Evolutionary conservation across 2,329 filamentous ascomycete genomes (phyloP), one percentile per base, ranked within the genome.

Genomic region (Trichoderma hamatum): DNA sequence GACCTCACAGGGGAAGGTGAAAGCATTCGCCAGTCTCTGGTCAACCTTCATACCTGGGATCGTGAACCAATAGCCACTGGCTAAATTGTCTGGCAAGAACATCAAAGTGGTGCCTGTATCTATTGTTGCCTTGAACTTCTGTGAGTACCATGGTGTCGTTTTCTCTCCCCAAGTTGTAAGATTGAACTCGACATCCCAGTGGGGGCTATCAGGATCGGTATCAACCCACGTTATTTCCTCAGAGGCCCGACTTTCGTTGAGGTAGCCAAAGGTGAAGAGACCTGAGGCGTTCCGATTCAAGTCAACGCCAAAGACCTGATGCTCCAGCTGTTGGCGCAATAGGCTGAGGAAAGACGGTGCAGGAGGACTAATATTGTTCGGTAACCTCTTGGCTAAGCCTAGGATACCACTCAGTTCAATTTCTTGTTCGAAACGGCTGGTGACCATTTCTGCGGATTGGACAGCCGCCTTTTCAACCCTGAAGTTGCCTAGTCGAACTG

Each of bases 51-150:
- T 85, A 10, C 84, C 83, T 0, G 84, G 76, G 1, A 92, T 84
- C 82, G 0, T 82, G 75, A 3, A 91, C 85, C 89, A 92, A 80
- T 92, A 93, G 39, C 82, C 82, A 32, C 82, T 75, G 2, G 85
- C 86, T n/a, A 90, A 80, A 10, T 82, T 79, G 19, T 84, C 80
- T 34, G 86, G 85, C 30, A 90, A 80, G 61, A 92, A 85, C 75
- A 92, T 81, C 65, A 92, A 81, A 1, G 89, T 89, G 4, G 89
- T 91, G 28, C 90, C 90, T 3, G 90, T 92, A 78, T 93, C 90
- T 32, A 87, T 83, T 67, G 91, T 89, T 58, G 88, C 85, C 32
- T 80, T 79, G 72, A 84, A 83, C 21, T 74, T 73, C 55, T 80
- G 85, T 70, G 79, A 83, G 59, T 78, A 79, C 69, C 90, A 83